Base-by-base conservation (phyloP, 768 basidiomycete species). In the Hirschioporus abietinus region DNA sequence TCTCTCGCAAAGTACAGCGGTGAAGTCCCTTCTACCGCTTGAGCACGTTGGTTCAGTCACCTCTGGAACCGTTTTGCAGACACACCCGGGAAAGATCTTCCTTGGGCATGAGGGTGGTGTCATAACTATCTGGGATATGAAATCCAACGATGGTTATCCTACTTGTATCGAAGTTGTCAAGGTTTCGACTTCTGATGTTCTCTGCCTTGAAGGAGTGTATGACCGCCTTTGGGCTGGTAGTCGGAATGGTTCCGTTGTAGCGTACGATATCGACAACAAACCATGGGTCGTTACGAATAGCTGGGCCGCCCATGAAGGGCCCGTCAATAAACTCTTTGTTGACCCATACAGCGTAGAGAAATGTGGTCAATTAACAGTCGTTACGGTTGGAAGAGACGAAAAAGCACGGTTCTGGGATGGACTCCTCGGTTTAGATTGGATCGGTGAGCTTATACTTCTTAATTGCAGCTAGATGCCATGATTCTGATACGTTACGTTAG, bases 81-180 rank as follows among this genome's bases (percentile, higher is more conserved):
- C 87, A 0, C 80, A 85, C 23, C 88, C 88, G 0, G 81, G 84
- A 1, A 76, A 80, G 30, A 90, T 93, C 52, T 97, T 89, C 71
- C 79, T 99, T 35, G 95, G 92, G 0, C 96, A 99, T 71, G 96
- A 99, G 75, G 95, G 91, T 58, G 96, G 96, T 0, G 88, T 83
- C 72, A 82, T 99, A 68, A 90, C 89, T 1, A 79, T 96, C n/a
- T 99, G 97, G 95, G 71, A 77, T 25, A 68, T 86, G 10, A 79
- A 80, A 1, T 81, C 82, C 0, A 78, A 77, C 1, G 88, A 86
- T 67, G 86, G 84, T 57, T 78, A 82, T 59, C 90, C 91, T 0
- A 74, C 73, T 8, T 96, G 92, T 72, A 72, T 86, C 17, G 90
- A 92, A 68, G 89, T 92, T 26, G 79, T 93, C 72, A 93, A 91